Percentiles rank a stretch among this genome's conserved stretches.
Evolutionary conservation across 2,329 filamentous ascomycete species (phyloP).

Genomic region (Pseudocercospora macadamiae): DNA sequence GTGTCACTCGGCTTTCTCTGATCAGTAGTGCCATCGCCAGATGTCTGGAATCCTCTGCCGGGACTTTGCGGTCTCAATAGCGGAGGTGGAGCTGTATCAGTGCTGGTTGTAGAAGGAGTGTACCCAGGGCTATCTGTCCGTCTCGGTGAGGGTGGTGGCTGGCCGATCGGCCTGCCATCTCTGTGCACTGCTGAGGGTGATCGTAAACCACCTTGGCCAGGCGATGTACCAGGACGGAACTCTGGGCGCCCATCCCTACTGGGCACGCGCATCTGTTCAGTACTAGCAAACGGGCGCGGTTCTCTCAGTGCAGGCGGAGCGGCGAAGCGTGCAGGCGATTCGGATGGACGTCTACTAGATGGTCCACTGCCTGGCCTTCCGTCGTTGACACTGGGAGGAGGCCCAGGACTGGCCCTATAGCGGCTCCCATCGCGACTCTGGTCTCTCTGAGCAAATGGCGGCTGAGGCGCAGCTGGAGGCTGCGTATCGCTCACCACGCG

Average conservation of each 20-base stretch:
- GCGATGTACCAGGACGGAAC: slow-evolving; percentile 32
- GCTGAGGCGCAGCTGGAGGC: slow-evolving; percentile 33
- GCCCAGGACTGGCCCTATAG: slow-evolving; percentile 35
- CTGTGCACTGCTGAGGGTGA: neutral
- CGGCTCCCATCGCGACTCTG: slow-evolving; percentile 36
- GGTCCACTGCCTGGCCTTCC: slow-evolving; percentile 22
- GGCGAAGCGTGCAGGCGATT: slow-evolving; percentile 25
- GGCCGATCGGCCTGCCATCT: slow-evolving; percentile 1
- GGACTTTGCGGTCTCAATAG: slow-evolving; percentile 28
- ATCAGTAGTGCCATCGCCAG: slow-evolving; percentile 23
- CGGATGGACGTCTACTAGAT: slow-evolving; percentile 25
- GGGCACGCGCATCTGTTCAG: slow-evolving; percentile 39
- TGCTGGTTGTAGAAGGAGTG: neutral
- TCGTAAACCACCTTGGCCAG: slow-evolving; percentile 21
- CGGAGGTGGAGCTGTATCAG: slow-evolving; percentile 8
- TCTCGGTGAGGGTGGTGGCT: slow-evolving; percentile 1
- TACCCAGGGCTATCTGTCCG: neutral
- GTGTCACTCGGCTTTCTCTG: slow-evolving; percentile 21
- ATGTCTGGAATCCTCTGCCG: slow-evolving; percentile 22
- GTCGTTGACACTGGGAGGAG: slow-evolving; percentile 34
- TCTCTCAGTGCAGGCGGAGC: slow-evolving; percentile 15
- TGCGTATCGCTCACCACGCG: slow-evolving; percentile 17
- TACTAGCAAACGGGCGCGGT: slow-evolving; percentile 36
- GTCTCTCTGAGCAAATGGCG: slow-evolving; percentile 37
- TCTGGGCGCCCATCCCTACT: slow-evolving; percentile 33